Conservation (phyloP, 306 rosid species). For the Medicago ruthenica region DNA sequence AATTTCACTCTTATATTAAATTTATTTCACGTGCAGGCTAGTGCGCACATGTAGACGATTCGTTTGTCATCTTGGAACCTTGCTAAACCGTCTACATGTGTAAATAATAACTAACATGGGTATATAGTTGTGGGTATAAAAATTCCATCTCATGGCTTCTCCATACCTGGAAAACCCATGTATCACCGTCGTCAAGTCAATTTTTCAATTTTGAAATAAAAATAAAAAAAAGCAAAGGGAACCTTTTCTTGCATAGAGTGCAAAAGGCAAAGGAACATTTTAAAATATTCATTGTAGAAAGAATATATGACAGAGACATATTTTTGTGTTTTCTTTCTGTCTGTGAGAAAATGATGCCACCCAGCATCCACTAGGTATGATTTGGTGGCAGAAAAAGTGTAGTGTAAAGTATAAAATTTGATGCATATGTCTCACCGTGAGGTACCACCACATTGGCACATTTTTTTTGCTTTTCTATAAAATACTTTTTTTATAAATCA, state of each 20-base stretch:
- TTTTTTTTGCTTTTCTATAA: neutral
- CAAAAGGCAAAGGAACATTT: conserved; percentile 2
- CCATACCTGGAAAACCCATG: conserved; percentile 22
- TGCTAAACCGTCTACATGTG: conserved; percentile 17
- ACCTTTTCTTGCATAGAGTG: conserved; percentile 29
- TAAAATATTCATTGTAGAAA: conserved; percentile 17
- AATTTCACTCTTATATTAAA: no score
- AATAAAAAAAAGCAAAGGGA: neutral
- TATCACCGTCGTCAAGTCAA: conserved; percentile 20
- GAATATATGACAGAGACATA: conserved; percentile 11
- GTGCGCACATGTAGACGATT: conserved; percentile 32
- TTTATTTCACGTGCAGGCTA: conserved; percentile 30
- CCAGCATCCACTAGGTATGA: conserved; percentile 34
- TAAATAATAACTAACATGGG: conserved; percentile 25
- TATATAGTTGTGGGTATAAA: conserved; percentile 6
- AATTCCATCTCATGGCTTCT: conserved; percentile 31
- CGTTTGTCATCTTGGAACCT: conserved; percentile 7
- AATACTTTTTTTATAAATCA: neutral
- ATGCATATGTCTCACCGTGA: neutral
- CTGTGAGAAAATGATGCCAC: conserved; percentile 36
- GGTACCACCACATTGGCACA: neutral
- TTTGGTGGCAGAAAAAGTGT: neutral
- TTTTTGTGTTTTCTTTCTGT: neutral
- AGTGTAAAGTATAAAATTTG: neutral
- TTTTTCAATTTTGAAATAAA: neutral